Evolutionary conservation across 208 protist genomes (phyloP), one percentile per base, ranked within the genome.

Genomic region (Crithidia expoeki): DNA sequence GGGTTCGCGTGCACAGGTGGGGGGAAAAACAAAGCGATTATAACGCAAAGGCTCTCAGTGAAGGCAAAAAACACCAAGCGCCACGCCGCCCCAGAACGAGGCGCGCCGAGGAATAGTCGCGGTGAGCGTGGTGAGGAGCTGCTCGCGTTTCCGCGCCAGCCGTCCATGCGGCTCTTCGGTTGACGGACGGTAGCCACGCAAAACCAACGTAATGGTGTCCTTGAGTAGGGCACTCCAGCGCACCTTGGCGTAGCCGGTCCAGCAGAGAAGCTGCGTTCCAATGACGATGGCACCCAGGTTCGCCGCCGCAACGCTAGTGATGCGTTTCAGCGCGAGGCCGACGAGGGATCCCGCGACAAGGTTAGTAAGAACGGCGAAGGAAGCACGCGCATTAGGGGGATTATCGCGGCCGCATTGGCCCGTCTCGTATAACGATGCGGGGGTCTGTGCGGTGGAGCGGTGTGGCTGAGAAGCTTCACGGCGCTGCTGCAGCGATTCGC

Each of bases 161-260:
- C 28, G 40, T 9, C 38, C 66, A 3, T 55, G 55, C 30, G 63
- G 30, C 53, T 60, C 68, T 21, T 46, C 16, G 14, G 14, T 16
- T 4, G 50, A 44, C 3, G 68, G 46, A 11, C 9, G 38, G 58
- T 67, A 72, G 50, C 83, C 79, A 32, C 64, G 44, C 16, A 84
- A 16, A 16, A 80, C 16, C 0, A 83, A 23, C 23, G 57, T 33
- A 21, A 62, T 68, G n/a, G 74, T 27, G 72, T 91, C 84, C 2
- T 47, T 38, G 14, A 86, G 0, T 11, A 94, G 36, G n/a, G 58
- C 75, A 2, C 76, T 30, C 89, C 89, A 94, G 0, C 57, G 46
- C 23, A 94, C 74, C 6, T 74, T 74, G 2, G 80, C 89, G 76
- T 94, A 94, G 12, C 89, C 89, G 17, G 77, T 40, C 12, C 76